Evolutionary conservation across 371 early-diverging fungal genomes (phyloP), one percentile per base, ranked within the genome.

Genomic region (Blastocladiella emersonii): DNA sequence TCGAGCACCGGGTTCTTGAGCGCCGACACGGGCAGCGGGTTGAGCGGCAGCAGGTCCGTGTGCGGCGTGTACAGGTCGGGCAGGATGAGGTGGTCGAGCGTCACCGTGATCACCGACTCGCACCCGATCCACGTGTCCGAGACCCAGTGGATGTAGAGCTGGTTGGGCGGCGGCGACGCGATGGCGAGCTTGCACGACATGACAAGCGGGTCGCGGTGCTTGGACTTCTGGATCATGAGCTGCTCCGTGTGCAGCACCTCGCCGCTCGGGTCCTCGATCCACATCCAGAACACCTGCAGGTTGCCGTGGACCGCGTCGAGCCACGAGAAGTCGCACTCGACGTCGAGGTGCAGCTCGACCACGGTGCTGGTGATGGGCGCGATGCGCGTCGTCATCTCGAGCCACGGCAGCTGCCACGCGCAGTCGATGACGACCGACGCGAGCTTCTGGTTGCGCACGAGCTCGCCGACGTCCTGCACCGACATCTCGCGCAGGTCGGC

Each of bases 121-220:
- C 93, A 83, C 17, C 93, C 92, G 34, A 98, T 66, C 95, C 96
- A 98, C 44, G 88, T 80, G 76, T 98, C 98, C 0, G 93, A 92
- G 5, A 92, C 81, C 1, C 90, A 91, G 34, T 91, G 84, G 21
- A 95, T 79, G 70, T 81, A 92, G 25, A 95, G 84, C 70, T 94
- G 91, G 8, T 89, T 72, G 23, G 94, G 93, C 56, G 93, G 72
- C 45, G 90, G 91, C 66, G 92, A 95, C 1, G 81, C 78, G 8
- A 93, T 72, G 0, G 96, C 95, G 34, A 97, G 85, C 0, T 91
- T 90, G 68, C 95, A 91, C 3, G 77, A 77, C 0, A 84, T 65
- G 23, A 72, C 73, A 53, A 73, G 72, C 7, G 75, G 64, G 62
- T 77, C 76, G 45, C 56, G 66, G 56, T 44, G 39, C 43, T 62